These are phyloP conservation scores for Stramenopiles sp. DNA, from an alignment of 352 stramenopile species.

Conservation along the genomic window DNA sequence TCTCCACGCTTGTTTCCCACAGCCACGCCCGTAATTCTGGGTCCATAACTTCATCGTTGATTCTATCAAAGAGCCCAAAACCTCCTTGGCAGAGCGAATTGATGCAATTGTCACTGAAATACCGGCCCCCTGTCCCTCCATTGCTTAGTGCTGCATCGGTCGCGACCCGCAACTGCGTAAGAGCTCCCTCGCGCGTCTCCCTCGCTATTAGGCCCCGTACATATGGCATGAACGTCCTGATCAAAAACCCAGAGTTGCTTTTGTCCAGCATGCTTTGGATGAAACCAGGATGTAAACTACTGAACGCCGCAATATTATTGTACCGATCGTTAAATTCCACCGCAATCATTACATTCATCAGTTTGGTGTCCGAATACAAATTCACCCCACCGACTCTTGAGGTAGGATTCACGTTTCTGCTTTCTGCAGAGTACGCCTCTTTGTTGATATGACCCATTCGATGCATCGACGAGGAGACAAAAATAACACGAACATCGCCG, in stretches of 20 bases:
- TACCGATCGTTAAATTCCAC: background rate
- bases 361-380: background rate
- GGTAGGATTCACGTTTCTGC: background rate
- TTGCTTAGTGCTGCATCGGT: background rate
- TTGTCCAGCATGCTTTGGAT: background rate
- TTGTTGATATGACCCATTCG: background rate
- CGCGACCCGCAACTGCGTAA: background rate
- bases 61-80: background rate
- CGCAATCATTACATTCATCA: background rate
- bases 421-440: background rate
- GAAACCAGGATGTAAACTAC: background rate
- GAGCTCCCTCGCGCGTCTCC: background rate
- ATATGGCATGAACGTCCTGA: background rate
- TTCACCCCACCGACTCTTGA: background rate
- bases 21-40: background rate
- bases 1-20: background rate
- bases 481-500: conserved; percentile 3
- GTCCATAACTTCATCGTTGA: background rate
- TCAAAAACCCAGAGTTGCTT: background rate
- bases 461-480: conserved; percentile 1
- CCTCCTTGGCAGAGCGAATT: background rate
- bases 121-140: background rate
- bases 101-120: background rate
- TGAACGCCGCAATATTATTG: background rate
- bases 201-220: background rate